Base-by-base conservation (phyloP, 1,284 basidiomycete genomes). In the Austroboletus niveus region DNA sequence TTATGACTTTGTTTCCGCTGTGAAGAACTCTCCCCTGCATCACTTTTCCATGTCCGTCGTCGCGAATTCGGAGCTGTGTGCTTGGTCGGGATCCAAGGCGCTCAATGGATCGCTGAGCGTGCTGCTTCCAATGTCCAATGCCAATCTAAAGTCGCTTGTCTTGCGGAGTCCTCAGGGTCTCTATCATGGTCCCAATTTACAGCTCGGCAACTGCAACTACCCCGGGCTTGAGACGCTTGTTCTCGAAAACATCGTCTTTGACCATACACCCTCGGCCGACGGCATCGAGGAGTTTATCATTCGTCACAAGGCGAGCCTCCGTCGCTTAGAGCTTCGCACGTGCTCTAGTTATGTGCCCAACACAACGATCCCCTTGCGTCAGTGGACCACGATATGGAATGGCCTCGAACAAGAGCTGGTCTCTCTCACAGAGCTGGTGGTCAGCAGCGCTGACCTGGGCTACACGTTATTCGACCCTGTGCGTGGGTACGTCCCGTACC, bases 21-120 rank as follows among this genome's bases (percentile, higher is more conserved):
- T 67, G 40, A 50, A 44, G 0, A 51, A 69, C 39, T 57, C 67
- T 5, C 60, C 65, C n/a, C 29, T 70, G 15, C 56, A 65, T 2
- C 62, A 70, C 40, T 56, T 66, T 8, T 70, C 65, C 35, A 57
- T 66, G 47, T 57, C 65, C 10, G 54, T 70, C 31, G 56, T 70
- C 29, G 58, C 67, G 15, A 66, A 66, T 55, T 61, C 62, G 15
- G 68, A 68, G 34, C 52, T 70, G 9, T 48, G 54, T 17, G 41
- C 31, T 29, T 66, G 67, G 68, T 66, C 68, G 1, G 68, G 65
- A 4, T 70, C 65, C 1, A 66, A 70, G 44, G 49, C 60, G 2
- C 46, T 59, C 24, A 66, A 66, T 4, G 57, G 64, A 2, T 54
- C 68, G 1, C 51, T 70, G 36, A 56, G 52, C 43, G 53, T 65